phyloP scores from a whole-genome alignment of 176 grass and related monocot genomes.

The Carex littledalei region DNA sequence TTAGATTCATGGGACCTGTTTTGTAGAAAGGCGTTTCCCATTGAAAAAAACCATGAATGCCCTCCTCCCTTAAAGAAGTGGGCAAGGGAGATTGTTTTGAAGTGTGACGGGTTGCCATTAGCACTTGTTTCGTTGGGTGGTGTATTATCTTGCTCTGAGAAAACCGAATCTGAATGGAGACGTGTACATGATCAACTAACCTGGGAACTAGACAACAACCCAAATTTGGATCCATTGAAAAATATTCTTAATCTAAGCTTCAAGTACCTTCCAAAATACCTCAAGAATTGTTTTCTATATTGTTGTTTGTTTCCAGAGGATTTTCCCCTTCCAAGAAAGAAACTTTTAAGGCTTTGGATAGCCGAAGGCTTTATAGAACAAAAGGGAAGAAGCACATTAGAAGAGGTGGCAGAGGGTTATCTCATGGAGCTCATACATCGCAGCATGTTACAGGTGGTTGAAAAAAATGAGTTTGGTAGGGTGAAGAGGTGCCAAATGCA shows the following conservation, averaged over 20 bases:
- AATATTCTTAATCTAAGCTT: conserved; percentile 21
- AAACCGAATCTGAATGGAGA: conserved; percentile 20
- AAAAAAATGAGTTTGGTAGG: background rate
- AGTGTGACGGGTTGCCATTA: conserved; percentile 23
- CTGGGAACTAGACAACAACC: conserved; percentile 21
- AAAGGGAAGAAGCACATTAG: background rate
- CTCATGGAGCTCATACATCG: conserved; percentile 16
- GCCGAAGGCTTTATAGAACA: conserved; percentile 20
- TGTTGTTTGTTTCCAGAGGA: conserved; percentile 38
- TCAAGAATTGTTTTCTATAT: conserved; percentile 41
- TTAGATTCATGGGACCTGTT: conserved; percentile 2
- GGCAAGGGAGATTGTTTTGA: conserved; percentile 19
- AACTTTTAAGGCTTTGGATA: conserved; percentile 25
- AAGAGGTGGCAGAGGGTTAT: conserved; percentile 31
- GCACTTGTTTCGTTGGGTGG: conserved; percentile 25
- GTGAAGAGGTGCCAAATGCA: conserved; percentile 19
- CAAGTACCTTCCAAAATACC: conserved; percentile 7
- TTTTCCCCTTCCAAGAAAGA: conserved; percentile 14
- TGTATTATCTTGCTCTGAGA: background rate
- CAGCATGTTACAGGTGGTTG: conserved; percentile 24
- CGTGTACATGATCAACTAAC: conserved; percentile 17
- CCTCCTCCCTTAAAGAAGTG: background rate
- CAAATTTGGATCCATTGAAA: conserved; percentile 12
- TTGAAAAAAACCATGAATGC: background rate
- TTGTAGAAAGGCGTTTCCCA: conserved; percentile 9